Evolutionary conservation across 208 protist genomes (phyloP).

Genomic region (Trypanosoma lewisi): DNA sequence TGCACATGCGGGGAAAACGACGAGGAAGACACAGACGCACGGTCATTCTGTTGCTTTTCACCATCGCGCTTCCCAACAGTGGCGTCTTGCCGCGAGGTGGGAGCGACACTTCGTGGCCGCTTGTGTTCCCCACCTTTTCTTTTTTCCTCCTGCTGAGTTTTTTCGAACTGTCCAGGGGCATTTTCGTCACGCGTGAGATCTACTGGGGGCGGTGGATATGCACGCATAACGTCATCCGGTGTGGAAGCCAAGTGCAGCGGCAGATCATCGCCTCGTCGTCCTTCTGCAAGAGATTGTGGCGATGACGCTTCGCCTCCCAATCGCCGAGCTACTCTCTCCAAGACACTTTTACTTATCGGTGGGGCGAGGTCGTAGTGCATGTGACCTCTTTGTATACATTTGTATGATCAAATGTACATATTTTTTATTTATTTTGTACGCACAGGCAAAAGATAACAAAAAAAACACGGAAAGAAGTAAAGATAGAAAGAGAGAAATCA

Average conservation of each 20-base stretch:
- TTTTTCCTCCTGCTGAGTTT: background rate
- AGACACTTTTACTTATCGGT: conserved; percentile 4
- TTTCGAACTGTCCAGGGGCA: background rate
- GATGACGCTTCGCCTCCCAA: background rate
- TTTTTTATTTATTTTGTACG: background rate
- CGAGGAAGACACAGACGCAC: background rate
- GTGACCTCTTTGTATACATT: background rate
- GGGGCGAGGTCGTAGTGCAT: conserved; percentile 29
- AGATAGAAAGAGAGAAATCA: background rate
- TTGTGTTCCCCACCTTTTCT: background rate
- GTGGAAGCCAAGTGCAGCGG: conserved; percentile 40
- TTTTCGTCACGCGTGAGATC: background rate
- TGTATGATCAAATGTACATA: conserved; percentile 2
- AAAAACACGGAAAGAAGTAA: background rate
- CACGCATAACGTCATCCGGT: conserved; percentile 36
- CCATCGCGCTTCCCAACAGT: background rate
- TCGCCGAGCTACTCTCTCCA: conserved; percentile 13
- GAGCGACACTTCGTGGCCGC: background rate
- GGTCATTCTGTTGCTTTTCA: background rate
- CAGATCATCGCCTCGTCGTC: background rate
- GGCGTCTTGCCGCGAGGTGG: background rate
- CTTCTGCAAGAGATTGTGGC: background rate
- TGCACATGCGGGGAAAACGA: conserved; percentile 15
- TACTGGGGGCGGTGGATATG: conserved; percentile 39
- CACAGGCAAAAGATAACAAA: background rate